Base-by-base conservation (phyloP, 116 monocot genomes). In the Posidonia oceanica region DNA sequence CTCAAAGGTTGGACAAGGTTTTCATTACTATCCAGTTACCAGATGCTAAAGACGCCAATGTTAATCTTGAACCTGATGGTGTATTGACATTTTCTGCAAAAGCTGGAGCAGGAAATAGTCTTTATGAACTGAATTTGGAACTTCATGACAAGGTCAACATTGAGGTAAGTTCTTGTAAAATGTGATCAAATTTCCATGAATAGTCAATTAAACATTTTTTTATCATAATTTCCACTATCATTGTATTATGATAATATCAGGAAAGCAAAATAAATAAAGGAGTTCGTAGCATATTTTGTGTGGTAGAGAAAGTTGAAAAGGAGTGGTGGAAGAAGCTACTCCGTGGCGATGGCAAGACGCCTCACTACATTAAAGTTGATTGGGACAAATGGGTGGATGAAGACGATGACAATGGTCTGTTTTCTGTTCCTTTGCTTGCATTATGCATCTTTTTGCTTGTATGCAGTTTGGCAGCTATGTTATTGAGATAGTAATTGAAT, bases 321-420 rank as follows among this genome's bases (percentile, higher is more conserved):
- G 79, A 40, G 7, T 87, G 94, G 94, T 94, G 94, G 94, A 83
- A 77, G 61, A 90, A 85, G 72, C 80, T 94, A 1, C 68, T 94
- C 74, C 70, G 78, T 36, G 85, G 85, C 60, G 90, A 90, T 67
- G 74, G 36, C 14, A 94, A 85, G 71, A 72, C 87, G 73, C 87
- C 94, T 3, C 94, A 90, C 76, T 94, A 90, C 68, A 66, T 94
- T 13, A 90, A 90, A 76, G 94, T 94, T 76, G 94, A 94, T 54
- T 94, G 94, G 94, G 90, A 94, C 62, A 94, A 85, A 69, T 94
- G 94, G 94, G 83, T 74, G n/a, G 94, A 94, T 57, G 87, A 94
- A 80, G 94, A 94, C 77, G 94, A 83, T 40, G 77, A 85, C 66
- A 73, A 74, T 57, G 88, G 91, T 91, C 37, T 16, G 18, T 17